phyloP scores from a whole-genome alignment of 176 grass and related monocot genomes.

The Avena insularis region DNA sequence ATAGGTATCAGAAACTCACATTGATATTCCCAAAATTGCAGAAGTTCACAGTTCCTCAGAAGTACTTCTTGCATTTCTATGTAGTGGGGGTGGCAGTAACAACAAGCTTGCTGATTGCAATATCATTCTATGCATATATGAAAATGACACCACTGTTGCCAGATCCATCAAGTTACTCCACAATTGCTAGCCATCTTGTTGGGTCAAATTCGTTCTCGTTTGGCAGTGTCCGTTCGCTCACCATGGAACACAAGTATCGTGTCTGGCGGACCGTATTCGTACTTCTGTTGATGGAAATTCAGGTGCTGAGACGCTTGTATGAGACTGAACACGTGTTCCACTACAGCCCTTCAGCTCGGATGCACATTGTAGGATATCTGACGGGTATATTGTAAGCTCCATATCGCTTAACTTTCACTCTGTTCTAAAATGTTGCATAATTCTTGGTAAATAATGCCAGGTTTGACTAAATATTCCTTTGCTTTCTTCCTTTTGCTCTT shows the following conservation, averaged over 20 bases:
- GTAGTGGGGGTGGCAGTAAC: constrained; percentile 59
- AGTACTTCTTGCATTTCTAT: constrained; percentile 97
- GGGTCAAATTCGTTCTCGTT: constrained; percentile 74
- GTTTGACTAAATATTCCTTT: constrained; percentile 3
- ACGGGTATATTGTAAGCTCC: constrained; percentile 83
- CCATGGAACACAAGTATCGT: constrained; percentile 70
- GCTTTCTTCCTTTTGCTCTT: neutral
- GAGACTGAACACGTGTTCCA: constrained; percentile 93
- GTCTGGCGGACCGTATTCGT: constrained; percentile 89
- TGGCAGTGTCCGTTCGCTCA: constrained; percentile 43
- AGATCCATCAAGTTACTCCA: constrained; percentile 65
- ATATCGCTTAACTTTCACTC: constrained; percentile 29
- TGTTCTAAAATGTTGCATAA: constrained; percentile 31
- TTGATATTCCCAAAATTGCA: constrained; percentile 52
- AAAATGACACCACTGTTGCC: constrained; percentile 67
- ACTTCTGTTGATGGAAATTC: constrained; percentile 83
- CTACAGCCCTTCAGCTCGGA: constrained; percentile 84
- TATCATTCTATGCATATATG: constrained; percentile 86
- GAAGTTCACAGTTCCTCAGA: constrained; percentile 91
- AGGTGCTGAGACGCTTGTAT: constrained; percentile 82
- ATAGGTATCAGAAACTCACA: neutral
- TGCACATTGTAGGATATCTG: constrained; percentile 90
- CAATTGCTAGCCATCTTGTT: constrained; percentile 75
- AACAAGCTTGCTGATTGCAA: constrained; percentile 65
- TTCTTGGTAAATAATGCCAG: constrained; percentile 27